Percentiles rank a stretch among this genome's conserved stretches.
These are phyloP conservation scores for Tulasnella sp. DNA, from an alignment of 768 basidiomycete genomes.

Conservation along the genomic window DNA sequence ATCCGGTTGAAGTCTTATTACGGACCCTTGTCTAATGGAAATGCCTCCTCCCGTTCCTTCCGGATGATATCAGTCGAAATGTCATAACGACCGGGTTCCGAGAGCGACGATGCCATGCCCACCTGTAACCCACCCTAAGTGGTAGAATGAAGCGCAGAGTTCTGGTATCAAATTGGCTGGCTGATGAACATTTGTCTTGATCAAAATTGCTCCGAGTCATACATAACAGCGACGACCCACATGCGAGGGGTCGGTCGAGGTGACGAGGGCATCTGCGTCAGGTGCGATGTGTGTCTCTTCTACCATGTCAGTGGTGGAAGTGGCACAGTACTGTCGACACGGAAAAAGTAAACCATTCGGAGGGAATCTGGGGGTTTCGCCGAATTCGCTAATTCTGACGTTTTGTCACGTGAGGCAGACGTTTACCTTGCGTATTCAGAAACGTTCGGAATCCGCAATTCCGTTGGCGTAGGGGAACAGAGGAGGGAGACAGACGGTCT, in stretches of 20 bases:
- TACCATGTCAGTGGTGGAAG: no score
- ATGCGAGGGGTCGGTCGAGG: slow-evolving; percentile 7
- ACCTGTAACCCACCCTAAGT: slow-evolving; percentile 84
- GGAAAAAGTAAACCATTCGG: no score
- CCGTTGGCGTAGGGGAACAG: no score
- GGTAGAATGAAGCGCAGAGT: slow-evolving; percentile 72
- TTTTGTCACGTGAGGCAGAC: no score
- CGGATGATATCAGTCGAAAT: background rate
- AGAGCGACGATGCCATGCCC: slow-evolving; percentile 42
- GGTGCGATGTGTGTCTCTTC: background rate
- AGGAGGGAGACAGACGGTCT: no score
- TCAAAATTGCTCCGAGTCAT: background rate
- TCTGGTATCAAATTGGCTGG: slow-evolving; percentile 88
- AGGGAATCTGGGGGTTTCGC: no score
- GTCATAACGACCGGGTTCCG: background rate
- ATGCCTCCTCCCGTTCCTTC: slow-evolving; percentile 40
- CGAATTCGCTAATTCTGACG: no score
- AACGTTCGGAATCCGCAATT: no score
- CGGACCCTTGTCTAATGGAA: slow-evolving; percentile 56
- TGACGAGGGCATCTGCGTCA: slow-evolving; percentile 5
- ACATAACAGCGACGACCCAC: background rate
- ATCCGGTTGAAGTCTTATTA: background rate
- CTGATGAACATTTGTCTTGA: slow-evolving; percentile 29
- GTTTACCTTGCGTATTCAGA: no score
- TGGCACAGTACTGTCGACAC: no score